Evolutionary conservation across 1,139 yeast genomes (phyloP), one percentile per base, ranked within the genome.

Genomic region (Trichomonascaceae sp.): DNA sequence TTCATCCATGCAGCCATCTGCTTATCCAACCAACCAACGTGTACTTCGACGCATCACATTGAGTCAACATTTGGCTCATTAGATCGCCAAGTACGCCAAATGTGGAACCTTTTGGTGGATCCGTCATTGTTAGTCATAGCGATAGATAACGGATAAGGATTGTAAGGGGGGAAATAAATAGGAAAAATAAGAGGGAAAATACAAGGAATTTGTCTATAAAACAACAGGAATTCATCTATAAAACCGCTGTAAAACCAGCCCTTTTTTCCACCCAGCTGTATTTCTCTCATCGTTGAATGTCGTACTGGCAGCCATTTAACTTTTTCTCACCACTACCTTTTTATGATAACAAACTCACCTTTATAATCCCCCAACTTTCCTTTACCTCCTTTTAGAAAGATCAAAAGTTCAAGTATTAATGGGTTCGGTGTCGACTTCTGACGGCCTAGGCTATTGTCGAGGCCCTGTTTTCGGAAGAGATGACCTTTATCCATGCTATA

Each of bases 401-500:
- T 13, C 41, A 36, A 36, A 13, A 15, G 15, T 13, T 13, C 41
- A 9, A 36, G 17, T 36, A 13, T 36, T 36, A 15, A n/a, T n/a
- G 15, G 41, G 41, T 13, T 27, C 9, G 9, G 32, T 27, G 41
- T 36, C 41, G 15, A 36, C 41, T 36, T 36, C 41, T 36, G 41
- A 36, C 8, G 17, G 3, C 41, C 17, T 36, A 13, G 41, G 41
- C 41, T 36, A 15, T 13, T 50, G 52, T 18, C 20, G 38, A 7
- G 52, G 52, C 15, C 52, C 52, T 18, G 47, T 50, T 32, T 24
- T 50, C 36, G 48, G 47, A 9, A 22, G 43, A 9, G 70, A 66
- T 46, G 69, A 65, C 53, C 52, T 67, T 18, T 62, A 60, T 24
- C 56, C 60, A 8, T 67, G 70, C 50, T 59, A 57, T 50, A 53